Evolutionary conservation across 2,329 filamentous ascomycete species (phyloP).

Genomic region (Colletotrichum destructivum): DNA sequence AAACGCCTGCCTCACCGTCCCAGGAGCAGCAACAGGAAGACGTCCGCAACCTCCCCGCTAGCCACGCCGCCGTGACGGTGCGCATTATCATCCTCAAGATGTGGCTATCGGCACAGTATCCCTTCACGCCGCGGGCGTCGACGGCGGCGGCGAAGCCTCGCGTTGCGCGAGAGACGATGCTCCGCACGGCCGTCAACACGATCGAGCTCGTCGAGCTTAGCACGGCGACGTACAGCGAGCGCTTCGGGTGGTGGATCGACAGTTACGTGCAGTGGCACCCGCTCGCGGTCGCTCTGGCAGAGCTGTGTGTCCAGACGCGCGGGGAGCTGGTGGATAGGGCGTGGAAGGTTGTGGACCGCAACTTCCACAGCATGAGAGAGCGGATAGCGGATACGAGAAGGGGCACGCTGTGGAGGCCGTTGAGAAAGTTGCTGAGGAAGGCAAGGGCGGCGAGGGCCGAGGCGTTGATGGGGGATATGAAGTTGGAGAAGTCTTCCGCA

Average conservation of each 20-base stretch:
- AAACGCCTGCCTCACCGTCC: conserved; percentile 34
- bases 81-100: conserved; percentile 62
- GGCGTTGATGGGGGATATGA: conserved; percentile 48
- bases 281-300: conserved; percentile 66
- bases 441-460: conserved; percentile 59
- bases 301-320: conserved; percentile 64
- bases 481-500: conserved; percentile 26
- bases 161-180: conserved; percentile 58
- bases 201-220: conserved; percentile 58
- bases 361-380: conserved; percentile 59
- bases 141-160: conserved; percentile 47
- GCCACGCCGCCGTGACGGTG: conserved; percentile 57
- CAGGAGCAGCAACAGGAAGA: conserved; percentile 5
- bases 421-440: conserved; percentile 67
- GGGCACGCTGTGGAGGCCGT: conserved; percentile 68
- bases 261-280: conserved; percentile 71
- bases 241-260: conserved; percentile 64
- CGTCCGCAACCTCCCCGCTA: conserved; percentile 50
- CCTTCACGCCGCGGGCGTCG: conserved; percentile 53
- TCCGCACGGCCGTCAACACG: conserved; percentile 63
- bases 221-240: conserved; percentile 52
- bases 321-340: conserved; percentile 63
- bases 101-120: conserved; percentile 63
- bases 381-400: conserved; percentile 65
- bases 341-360: conserved; percentile 64